These are phyloP conservation scores for Beauveria australis DNA, from an alignment of 2,329 filamentous ascomycete species.

Conservation along the genomic window DNA sequence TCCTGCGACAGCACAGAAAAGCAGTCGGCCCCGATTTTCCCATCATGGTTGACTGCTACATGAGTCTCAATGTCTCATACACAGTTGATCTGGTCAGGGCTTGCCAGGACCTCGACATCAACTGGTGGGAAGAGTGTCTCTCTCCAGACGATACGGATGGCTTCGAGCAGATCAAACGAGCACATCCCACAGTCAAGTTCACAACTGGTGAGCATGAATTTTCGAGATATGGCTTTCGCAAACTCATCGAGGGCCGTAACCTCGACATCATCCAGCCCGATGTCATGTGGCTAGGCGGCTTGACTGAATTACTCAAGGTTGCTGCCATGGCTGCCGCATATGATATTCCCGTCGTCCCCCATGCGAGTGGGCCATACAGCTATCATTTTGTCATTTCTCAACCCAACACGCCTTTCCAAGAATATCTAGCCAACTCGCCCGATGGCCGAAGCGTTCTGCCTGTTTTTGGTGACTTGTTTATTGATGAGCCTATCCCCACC, in stretches of 20 bases:
- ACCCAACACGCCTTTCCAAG: slow-evolving; percentile 88
- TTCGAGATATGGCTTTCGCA: slow-evolving; percentile 88
- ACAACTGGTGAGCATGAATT: slow-evolving; percentile 96
- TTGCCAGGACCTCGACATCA: slow-evolving; percentile 75
- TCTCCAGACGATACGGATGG: slow-evolving; percentile 88
- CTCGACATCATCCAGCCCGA: slow-evolving; percentile 92
- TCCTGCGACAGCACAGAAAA: slow-evolving; percentile 75
- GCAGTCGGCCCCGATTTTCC: slow-evolving; percentile 84
- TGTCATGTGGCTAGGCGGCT: slow-evolving; percentile 92
- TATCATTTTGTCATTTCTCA: slow-evolving; percentile 96
- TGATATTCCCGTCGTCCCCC: slow-evolving; percentile 90
- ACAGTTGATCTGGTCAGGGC: slow-evolving; percentile 85
- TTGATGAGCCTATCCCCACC: slow-evolving; percentile 81
- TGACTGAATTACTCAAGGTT: slow-evolving; percentile 88
- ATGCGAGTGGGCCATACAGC: slow-evolving; percentile 87
- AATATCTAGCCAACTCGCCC: slow-evolving; percentile 88
- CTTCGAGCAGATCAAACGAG: slow-evolving; percentile 81
- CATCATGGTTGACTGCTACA: slow-evolving; percentile 94
- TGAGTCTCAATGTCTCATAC: slow-evolving; percentile 88
- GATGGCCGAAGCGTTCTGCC: slow-evolving; percentile 85
- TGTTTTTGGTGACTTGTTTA: slow-evolving; percentile 85
- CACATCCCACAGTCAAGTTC: slow-evolving; percentile 85
- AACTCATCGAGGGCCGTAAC: slow-evolving; percentile 84
- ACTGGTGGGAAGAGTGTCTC: slow-evolving; percentile 96
- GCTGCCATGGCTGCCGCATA: slow-evolving; percentile 85